Conservation (phyloP, 2,329 filamentous ascomycete species). For the Botrytis sinoallii region DNA sequence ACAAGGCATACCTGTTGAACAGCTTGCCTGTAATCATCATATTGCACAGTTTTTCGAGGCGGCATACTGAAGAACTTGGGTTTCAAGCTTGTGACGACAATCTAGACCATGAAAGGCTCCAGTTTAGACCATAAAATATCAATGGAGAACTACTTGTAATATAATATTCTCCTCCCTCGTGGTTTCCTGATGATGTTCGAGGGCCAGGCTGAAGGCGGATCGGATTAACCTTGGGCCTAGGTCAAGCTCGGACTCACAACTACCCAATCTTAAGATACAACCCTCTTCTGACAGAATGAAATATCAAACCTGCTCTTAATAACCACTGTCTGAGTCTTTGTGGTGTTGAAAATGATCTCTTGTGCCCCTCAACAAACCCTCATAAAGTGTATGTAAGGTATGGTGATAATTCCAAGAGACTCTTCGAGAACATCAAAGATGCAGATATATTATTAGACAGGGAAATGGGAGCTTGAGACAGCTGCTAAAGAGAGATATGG, state of each 20-base stretch:
- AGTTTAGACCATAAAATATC: background rate
- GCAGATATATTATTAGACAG: background rate
- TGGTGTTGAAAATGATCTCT: background rate
- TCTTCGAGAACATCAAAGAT: slow-evolving; percentile 2
- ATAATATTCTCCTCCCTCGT: background rate
- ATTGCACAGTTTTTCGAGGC: slow-evolving; percentile 33
- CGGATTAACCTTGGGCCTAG: background rate
- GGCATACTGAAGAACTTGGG: slow-evolving; percentile 19
- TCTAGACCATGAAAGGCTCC: background rate
- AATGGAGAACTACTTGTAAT: background rate
- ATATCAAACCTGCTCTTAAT: background rate
- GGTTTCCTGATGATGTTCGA: background rate
- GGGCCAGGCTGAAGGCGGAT: slow-evolving; percentile 5
- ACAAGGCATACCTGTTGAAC: slow-evolving; percentile 33
- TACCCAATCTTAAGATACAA: background rate
- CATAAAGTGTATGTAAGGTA: background rate
- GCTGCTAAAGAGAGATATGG: background rate
- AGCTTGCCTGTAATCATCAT: slow-evolving; percentile 37
- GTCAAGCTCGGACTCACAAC: background rate
- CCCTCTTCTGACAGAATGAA: background rate
- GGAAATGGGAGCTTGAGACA: background rate
- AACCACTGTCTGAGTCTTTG: background rate
- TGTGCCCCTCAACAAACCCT: background rate
- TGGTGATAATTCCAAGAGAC: background rate
- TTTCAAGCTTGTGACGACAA: background rate